phyloP scores from a whole-genome alignment of 345 rosid genomes.

The Ceriops tagal region DNA sequence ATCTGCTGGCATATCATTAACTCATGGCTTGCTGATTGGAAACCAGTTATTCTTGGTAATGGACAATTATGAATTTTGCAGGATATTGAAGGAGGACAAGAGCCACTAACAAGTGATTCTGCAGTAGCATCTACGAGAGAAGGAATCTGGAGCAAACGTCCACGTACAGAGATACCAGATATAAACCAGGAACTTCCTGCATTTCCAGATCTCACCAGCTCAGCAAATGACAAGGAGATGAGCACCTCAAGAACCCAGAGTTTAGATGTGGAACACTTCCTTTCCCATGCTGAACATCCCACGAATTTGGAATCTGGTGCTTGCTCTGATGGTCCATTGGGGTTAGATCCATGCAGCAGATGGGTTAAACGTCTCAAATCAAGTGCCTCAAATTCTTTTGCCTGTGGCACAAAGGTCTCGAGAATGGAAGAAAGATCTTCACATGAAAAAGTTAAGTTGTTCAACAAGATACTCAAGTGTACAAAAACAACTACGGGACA shows the following conservation, averaged over 20 bases:
- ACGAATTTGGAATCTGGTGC: slow-evolving; percentile 37
- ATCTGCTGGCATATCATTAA: slow-evolving; percentile 7
- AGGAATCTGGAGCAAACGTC: slow-evolving; percentile 16
- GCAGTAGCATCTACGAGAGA: slow-evolving; percentile 26
- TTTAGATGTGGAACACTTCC: slow-evolving; percentile 53
- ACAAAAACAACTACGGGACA: slow-evolving; percentile 35
- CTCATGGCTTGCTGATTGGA: not conserved
- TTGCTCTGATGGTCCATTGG: slow-evolving; percentile 22
- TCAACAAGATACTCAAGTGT: slow-evolving; percentile 31
- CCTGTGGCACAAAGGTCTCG: slow-evolving; percentile 42
- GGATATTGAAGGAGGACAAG: slow-evolving; percentile 20
- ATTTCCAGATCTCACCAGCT: slow-evolving; percentile 29
- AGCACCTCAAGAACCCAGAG: slow-evolving; percentile 73
- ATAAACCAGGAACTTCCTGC: slow-evolving; percentile 44
- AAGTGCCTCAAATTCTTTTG: slow-evolving; percentile 32
- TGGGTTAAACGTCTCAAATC: slow-evolving; percentile 84
- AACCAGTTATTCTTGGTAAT: not conserved
- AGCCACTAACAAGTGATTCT: slow-evolving; percentile 15
- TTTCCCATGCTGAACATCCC: slow-evolving; percentile 32
- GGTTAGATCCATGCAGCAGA: slow-evolving; percentile 47
- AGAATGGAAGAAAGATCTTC: slow-evolving; percentile 39
- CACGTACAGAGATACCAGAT: slow-evolving; percentile 41
- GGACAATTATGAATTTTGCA: slow-evolving; percentile 20
- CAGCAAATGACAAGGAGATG: slow-evolving; percentile 40
- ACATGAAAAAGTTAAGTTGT: slow-evolving; percentile 35